Base-by-base conservation (phyloP, 2,329 filamentous ascomycete species). In the Fusarium devonianum region DNA sequence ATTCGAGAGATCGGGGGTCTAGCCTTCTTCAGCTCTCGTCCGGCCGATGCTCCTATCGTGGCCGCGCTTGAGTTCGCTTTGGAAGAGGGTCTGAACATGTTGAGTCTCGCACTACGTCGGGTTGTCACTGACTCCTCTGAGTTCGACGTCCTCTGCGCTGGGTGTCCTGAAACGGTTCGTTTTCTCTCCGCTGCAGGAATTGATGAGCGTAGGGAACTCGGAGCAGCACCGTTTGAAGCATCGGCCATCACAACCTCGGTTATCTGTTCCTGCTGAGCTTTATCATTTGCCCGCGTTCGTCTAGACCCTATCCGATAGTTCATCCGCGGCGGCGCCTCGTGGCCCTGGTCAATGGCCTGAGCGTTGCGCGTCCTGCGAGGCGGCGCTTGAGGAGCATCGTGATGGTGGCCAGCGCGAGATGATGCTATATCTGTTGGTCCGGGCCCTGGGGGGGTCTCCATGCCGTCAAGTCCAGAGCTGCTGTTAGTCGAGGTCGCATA, bases 141-240 rank as follows among this genome's bases (percentile, higher is more conserved):
- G 42, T 81, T 83, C 34, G 69, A 63, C 42, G 75, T 79, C 60
- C 73, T 60, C 68, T 76, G 81, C 37, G 82, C 82, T 11, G 81
- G 82, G 61, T 96, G 90, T 4, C 93, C 93, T 29, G 93, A 96
- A n/a, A 96, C 83, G 2, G 92, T 97, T 61, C 93, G 85, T 74
- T 97, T 97, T 69, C 92, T 85, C 52, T 92, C 89, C 11, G 78
- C 73, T 4, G 75, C 77, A 14, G 78, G 69, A 54, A 76, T 67
- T 13, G 75, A 65, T 46, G 75, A 64, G 21, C 71, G 64, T 23
- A 62, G 52, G 16, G 62, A 74, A 76, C 67, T 72, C 62, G 69
- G 37, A 64, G 65, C 35, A 58, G 68, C 47, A 63, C 67, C 44
- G 60, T 70, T 54, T 63, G 72, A 60, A 2, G 74, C 68, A 28